phyloP scores from a whole-genome alignment of 2,329 filamentous ascomycete species.

The Epichloe aotearoae region DNA sequence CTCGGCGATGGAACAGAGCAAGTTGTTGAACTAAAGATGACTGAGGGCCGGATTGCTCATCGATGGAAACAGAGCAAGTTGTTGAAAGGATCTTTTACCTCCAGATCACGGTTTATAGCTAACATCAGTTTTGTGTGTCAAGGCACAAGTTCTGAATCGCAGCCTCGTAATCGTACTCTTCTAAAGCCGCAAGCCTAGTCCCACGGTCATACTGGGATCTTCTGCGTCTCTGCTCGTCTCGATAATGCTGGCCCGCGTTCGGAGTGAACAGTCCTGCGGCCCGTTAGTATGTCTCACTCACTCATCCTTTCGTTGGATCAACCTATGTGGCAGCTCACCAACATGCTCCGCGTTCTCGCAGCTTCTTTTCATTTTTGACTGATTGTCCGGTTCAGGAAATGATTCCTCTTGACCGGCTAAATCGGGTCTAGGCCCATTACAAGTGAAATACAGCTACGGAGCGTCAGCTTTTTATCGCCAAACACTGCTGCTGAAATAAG shows the following conservation, averaged over 20 bases:
- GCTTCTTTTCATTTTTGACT: conserved; percentile 75
- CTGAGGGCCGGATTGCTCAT: too few species aligned
- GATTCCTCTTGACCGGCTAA: conserved; percentile 56
- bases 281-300: neutral
- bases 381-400: conserved; percentile 72
- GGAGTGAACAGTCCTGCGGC: conserved; percentile 65
- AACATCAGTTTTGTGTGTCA: conserved; percentile 1
- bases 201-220: conserved; percentile 73
- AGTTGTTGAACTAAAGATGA: neutral
- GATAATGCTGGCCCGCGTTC: conserved; percentile 57
- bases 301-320: neutral
- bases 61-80: neutral
- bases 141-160: conserved; percentile 27
- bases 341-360: conserved; percentile 78
- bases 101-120: neutral
- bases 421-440: conserved; percentile 32
- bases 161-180: conserved; percentile 44
- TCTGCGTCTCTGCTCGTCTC: conserved; percentile 63
- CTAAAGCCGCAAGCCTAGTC: conserved; percentile 55
- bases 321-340: conserved; percentile 38
- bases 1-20: neutral
- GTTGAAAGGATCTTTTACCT: neutral
- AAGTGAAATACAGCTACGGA: conserved; percentile 37
- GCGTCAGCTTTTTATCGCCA: neutral
- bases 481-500: neutral